Base-by-base conservation (phyloP, 805 yeast species). In the Metschnikowia noctiluminum region DNA sequence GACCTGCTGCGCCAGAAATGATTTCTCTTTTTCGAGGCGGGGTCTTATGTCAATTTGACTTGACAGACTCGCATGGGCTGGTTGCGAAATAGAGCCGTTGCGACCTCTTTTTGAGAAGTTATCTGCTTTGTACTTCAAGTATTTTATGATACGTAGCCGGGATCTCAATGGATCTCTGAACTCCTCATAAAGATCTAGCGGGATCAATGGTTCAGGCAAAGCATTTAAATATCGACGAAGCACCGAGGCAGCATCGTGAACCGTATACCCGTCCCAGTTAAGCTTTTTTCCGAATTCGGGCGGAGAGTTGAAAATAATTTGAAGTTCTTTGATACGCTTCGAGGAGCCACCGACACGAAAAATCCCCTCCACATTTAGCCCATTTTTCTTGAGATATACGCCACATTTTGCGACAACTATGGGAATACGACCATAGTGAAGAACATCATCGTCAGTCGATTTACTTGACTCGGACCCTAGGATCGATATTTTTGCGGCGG, bases 391-490 rank as follows among this genome's bases (percentile, higher is more conserved):
- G 51, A 94, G 69, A 61, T 70, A 91, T 0, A 87, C 84, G 0
- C 98, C 97, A 69, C 99, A 92, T 57, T 89, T 87, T 13, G 97
- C 98, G n/a, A 94, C 95, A 12, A 94, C 86, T 14, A 89, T 79
- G 0, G 99, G 99, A 15, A 94, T 88, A 45, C 83, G 75, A 21
- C 98, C 99, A 63, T 89, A 94, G 43, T 84, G 82, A 31, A 87
- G 79, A 49, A 83, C 79, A 28, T 83, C 84, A 53, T 81, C 81
- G 40, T 79, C 65, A 58, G 75, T 62, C 31, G 49, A 50, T 11
- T 42, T 32, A 26, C 47, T 38, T 11, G 50, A 14, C 26, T 66
- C 69, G 59, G 77, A 76, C 53, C 80, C 78, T 39, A 85, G 73
- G 7, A 87, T 80, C 35, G 84, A 79, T 45, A 89, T 87, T 42